Evolutionary conservation across 164 flowering plant genomes (phyloP), one percentile per base, ranked within the genome.

Genomic region (Piper longum): DNA sequence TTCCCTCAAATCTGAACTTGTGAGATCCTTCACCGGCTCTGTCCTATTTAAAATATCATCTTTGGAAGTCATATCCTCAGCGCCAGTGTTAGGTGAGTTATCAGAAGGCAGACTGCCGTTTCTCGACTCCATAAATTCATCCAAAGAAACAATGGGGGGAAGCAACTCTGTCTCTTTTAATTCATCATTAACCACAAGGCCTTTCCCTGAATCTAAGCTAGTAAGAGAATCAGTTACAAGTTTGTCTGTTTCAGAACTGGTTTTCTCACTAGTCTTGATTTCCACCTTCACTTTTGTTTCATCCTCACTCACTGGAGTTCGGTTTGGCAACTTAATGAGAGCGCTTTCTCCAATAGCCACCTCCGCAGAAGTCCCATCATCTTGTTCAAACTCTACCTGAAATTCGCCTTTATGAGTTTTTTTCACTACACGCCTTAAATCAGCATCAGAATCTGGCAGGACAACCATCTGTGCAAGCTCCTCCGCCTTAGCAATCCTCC

Each of bases 401-500:
- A 81, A 81, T 68, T 95, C 99, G 36, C 99, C 99, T 74, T 95
- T 95, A 68, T 95, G 99, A 57, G 96, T 95, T 77, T 95, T 95
- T 76, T 67, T 86, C 66, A 95, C 99, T 79, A 95, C 62, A 57
- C 98, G 91, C 65, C 96, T 84, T n/a, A 87, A 73, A 75, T 95
- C 93, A 77, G 79, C 83, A 11, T 83, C 86, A 18, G 85, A 65
- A 65, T 95, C 98, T 5, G 91, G 96, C 75, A 95, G 77, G 67
- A 95, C 98, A 19, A 85, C 87, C 99, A 91, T 87, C 65, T 87
- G 87, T 41, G 86, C 96, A 72, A 89, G 70, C 70, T 87, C 98
- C 74, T 95, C 98, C 13, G 99, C 99, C 75, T 91, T 91, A 48
- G 98, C 99, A 69, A 85, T 86, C 57, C 99, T 85, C 98, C 99